phyloP scores from a whole-genome alignment of 257 asterid species.

The Ilex asprella region DNA sequence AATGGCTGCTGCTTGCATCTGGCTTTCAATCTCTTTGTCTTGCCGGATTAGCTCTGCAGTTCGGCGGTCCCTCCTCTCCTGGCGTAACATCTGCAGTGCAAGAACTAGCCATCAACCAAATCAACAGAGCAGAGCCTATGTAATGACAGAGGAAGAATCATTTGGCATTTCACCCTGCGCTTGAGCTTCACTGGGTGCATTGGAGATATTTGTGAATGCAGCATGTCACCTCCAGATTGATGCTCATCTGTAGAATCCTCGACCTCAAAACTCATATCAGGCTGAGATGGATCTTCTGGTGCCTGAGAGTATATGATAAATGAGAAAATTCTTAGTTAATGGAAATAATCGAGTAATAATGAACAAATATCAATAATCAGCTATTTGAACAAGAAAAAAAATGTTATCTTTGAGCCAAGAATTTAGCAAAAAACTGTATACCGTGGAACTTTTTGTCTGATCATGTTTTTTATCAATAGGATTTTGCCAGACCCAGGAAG shows the following conservation, averaged over 20 bases:
- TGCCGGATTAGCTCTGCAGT: conserved; percentile 62
- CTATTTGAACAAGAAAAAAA: conserved; percentile 13
- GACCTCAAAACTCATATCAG: conserved; percentile 20
- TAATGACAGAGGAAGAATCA: conserved; percentile 10
- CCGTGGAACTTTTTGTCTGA: conserved; percentile 39
- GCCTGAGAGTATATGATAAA: conserved; percentile 30
- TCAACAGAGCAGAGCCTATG: neutral
- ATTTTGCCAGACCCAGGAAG: conserved; percentile 88
- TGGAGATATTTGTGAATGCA: conserved; percentile 22
- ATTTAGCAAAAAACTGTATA: conserved; percentile 6
- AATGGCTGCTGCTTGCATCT: conserved; percentile 80
- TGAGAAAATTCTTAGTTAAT: neutral
- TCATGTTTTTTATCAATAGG: conserved; percentile 44
- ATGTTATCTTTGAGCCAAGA: neutral
- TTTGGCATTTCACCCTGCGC: conserved; percentile 56
- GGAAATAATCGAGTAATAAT: conserved; percentile 10
- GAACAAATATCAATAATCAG: conserved; percentile 14
- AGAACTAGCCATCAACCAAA: conserved; percentile 8
- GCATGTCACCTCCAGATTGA: conserved; percentile 26
- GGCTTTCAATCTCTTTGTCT: conserved; percentile 52
- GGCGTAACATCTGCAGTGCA: conserved; percentile 54
- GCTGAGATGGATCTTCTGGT: conserved; percentile 28
- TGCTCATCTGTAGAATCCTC: conserved; percentile 24
- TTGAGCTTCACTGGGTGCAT: conserved; percentile 71
- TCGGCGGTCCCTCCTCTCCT: conserved; percentile 65